phyloP scores from a whole-genome alignment of 768 basidiomycete species.

The Tylopilus plumbeoviolaceoides region DNA sequence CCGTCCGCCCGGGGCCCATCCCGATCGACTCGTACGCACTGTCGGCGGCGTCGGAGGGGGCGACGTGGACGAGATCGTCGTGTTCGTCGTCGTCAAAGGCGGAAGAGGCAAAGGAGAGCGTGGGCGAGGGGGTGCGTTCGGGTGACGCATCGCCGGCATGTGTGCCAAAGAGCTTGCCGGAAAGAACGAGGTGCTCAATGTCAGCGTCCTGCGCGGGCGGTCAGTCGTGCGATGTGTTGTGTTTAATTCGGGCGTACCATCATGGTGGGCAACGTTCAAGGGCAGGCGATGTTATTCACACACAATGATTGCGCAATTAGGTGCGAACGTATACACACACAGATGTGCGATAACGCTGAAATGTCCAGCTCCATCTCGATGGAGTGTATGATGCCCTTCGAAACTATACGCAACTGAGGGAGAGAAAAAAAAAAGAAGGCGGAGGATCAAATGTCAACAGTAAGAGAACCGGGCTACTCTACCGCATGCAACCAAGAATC shows the following conservation, averaged over 20 bases:
- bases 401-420: not conserved
- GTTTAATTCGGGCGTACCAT: slow-evolving; percentile 14
- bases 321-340: slow-evolving; percentile 2
- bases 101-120: slow-evolving; percentile 21
- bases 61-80: not conserved
- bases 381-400: slow-evolving; percentile 9
- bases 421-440: slow-evolving; percentile 5
- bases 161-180: slow-evolving; percentile 69
- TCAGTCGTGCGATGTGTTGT: not conserved
- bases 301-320: not conserved
- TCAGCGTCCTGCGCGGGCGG: slow-evolving; percentile 34
- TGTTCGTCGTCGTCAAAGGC: slow-evolving; percentile 35
- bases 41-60: not conserved
- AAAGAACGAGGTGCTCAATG: slow-evolving; percentile 71
- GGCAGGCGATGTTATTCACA: slow-evolving; percentile 9
- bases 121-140: slow-evolving; percentile 55
- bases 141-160: slow-evolving; percentile 58
- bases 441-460: not conserved
- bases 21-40: slow-evolving; percentile 57
- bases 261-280: not conserved
- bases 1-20: slow-evolving; percentile 82
- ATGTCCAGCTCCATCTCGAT: slow-evolving; percentile 20
- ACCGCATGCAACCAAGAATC: slow-evolving; percentile 1
- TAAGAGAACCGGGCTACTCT: not conserved
- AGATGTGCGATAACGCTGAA: slow-evolving; percentile 4